Base-by-base conservation (phyloP, 768 basidiomycete genomes). In the Termitomyces bulborhizus region DNA sequence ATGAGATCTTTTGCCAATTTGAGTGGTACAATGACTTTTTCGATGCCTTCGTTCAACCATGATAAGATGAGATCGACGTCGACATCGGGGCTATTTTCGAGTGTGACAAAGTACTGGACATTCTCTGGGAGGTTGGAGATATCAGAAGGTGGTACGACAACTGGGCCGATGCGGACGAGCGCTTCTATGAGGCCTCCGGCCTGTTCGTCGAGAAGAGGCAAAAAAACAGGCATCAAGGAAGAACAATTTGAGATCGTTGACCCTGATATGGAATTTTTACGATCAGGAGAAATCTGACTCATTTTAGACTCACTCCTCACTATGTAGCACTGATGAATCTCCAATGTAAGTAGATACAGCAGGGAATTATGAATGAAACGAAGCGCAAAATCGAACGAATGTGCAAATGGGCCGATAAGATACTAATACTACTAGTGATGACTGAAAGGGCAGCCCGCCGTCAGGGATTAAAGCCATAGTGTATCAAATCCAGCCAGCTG, bases 21-120 rank as follows among this genome's bases (percentile, higher is more conserved):
- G 42, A 83, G 76, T 18, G 86, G 79, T 0, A 93, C 77, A 39
- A 97, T 84, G 64, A 93, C 77, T 69, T 90, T 94, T 62, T 86
- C 80, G 2, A 85, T 82, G 24, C 95, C 93, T 21, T 73, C 72
- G 69, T 98, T 90, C 31, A 99, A 81, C 75, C 76, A 80, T 21
- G 80, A 70, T 54, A 83, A 73, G 62, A 84, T 74, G 24, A 80
- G 72, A 52, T 87, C 84, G n/a, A 78, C 51, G 48, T 79, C 73
- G 43, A 75, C 62, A 11, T 76, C 64, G 13, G 69, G 57, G 59
- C 74, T 71, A 53, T 76, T 67, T 53, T 90, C 82, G 60, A 85
- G 72, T 47, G 88, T 75, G 29, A 90, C 66, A 60, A 80, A 84
- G 27, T 70, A 73, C 57, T 72, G 69, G 42, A 69, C 70, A 68